These are phyloP conservation scores for Chenopodium quinoa DNA, from an alignment of 148 eudicot species.

Conservation along the genomic window DNA sequence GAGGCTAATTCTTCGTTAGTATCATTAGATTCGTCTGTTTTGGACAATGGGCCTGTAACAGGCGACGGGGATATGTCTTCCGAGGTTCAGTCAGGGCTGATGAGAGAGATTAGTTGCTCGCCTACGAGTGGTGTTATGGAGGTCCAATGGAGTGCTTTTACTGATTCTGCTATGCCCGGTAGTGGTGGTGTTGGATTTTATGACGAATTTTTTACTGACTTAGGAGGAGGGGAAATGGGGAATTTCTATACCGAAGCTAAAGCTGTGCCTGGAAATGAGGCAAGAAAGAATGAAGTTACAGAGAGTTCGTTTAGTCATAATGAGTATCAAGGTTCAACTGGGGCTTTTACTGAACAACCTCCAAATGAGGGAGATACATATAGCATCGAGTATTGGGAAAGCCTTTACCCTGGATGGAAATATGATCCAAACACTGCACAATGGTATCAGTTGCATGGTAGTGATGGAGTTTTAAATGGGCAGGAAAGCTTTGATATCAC, in stretches of 20 bases:
- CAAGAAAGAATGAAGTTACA: slow-evolving; percentile 11
- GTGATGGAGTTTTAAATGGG: slow-evolving; percentile 35
- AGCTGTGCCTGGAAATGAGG: slow-evolving; percentile 30
- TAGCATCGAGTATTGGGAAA: slow-evolving; percentile 63
- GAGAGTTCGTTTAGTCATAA: slow-evolving; percentile 22
- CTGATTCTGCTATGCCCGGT: slow-evolving; percentile 41
- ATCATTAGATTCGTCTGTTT: slow-evolving; percentile 37
- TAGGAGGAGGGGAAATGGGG: slow-evolving; percentile 42
- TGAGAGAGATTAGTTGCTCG: slow-evolving; percentile 35
- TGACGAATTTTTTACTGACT: slow-evolving; percentile 66
- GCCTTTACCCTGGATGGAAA: slow-evolving; percentile 93
- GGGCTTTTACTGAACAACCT: slow-evolving; percentile 31
- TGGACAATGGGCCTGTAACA: slow-evolving; percentile 37
- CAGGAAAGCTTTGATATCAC: slow-evolving; percentile 20
- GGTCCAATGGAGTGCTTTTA: slow-evolving; percentile 82
- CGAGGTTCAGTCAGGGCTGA: slow-evolving; percentile 30
- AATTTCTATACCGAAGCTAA: slow-evolving; percentile 33
- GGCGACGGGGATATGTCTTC: slow-evolving; percentile 26
- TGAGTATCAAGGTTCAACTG: slow-evolving; percentile 42
- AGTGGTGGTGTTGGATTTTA: slow-evolving; percentile 58
- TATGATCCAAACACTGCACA: slow-evolving; percentile 70
- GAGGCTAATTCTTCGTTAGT: slow-evolving; percentile 31
- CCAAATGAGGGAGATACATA: slow-evolving; percentile 39
- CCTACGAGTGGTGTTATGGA: slow-evolving; percentile 61
- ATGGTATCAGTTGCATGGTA: slow-evolving; percentile 78